A percentile compares a stretch with the other conserved stretches of the same genome.
These are phyloP conservation scores for Arthrinium phaeospermum DNA, from an alignment of 2,329 filamentous ascomycete species.

Conservation along the genomic window DNA sequence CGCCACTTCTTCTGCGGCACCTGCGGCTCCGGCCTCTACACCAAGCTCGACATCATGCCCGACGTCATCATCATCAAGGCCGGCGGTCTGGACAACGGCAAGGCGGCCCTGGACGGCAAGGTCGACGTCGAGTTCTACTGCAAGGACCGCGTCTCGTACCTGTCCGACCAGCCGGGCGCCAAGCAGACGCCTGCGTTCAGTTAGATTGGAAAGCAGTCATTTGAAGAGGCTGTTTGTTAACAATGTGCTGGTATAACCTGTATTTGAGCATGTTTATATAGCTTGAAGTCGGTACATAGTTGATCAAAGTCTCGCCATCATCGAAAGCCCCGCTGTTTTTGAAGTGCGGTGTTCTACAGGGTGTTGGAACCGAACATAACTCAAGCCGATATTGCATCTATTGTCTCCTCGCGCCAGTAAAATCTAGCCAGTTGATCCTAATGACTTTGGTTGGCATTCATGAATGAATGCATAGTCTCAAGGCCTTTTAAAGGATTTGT, in stretches of 20 bases:
- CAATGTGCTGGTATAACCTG: background rate
- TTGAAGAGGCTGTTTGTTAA: background rate
- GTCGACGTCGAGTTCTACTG: constrained; percentile 59
- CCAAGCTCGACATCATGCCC: constrained; percentile 58
- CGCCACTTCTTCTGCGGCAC: constrained; percentile 60
- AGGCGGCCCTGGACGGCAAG: constrained; percentile 47
- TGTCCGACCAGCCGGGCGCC: constrained; percentile 28
- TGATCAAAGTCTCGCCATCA: background rate
- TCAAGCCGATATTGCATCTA: background rate
- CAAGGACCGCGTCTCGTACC: constrained; percentile 54
- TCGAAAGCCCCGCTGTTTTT: background rate
- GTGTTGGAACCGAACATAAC: background rate
- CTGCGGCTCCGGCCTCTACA: constrained; percentile 58
- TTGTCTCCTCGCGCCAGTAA: background rate
- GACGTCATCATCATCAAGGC: constrained; percentile 56
- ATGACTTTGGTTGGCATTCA: background rate
- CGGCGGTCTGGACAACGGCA: constrained; percentile 55
- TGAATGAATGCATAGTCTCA: background rate
- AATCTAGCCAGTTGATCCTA: background rate
- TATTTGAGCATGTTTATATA: background rate
- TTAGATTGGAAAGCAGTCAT: background rate
- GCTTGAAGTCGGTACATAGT: background rate
- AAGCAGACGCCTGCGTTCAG: background rate
- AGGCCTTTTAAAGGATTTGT: no score
- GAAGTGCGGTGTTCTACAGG: background rate